phyloP scores from a whole-genome alignment of 164 flowering plant species.

The Sedum album region DNA sequence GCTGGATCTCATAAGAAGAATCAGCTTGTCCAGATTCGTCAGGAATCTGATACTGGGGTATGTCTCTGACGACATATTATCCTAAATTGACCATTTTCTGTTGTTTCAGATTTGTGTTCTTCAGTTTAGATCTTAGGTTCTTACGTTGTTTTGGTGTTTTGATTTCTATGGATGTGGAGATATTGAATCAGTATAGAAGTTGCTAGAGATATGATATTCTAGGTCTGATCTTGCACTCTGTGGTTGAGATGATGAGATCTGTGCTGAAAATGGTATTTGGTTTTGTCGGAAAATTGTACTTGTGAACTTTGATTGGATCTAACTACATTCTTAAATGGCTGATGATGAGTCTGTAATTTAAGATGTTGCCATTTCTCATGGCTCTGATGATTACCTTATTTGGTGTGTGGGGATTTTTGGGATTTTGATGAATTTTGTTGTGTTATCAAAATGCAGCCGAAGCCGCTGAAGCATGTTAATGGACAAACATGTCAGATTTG shows the following conservation, averaged over 20 bases:
- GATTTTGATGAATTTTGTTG: not conserved
- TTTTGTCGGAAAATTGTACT: not conserved
- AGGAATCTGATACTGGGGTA: conserved; percentile 10
- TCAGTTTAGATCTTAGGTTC: not conserved
- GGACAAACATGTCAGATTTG: conserved; percentile 94
- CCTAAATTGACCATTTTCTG: not conserved
- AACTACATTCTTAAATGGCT: not conserved
- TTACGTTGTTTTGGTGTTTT: not conserved
- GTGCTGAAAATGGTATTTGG: not conserved
- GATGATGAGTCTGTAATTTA: not conserved
- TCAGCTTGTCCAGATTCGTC: conserved; percentile 9
- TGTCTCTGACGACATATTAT: not conserved
- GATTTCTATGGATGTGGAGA: too few species aligned
- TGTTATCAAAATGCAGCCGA: conserved; percentile 45
- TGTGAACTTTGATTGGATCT: not conserved
- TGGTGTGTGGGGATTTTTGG: not conserved
- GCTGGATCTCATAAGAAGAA: conserved; percentile 13
- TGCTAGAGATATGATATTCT: not conserved
- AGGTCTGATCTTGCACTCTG: not conserved
- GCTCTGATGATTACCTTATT: not conserved
- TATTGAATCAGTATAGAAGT: not conserved
- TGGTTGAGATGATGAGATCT: not conserved
- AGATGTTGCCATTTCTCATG: not conserved
- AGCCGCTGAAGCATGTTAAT: conserved; percentile 61
- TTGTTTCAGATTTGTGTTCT: not conserved